Evolutionary conservation across 2,329 filamentous ascomycete genomes (phyloP), one percentile per base, ranked within the genome.

Genomic region (Epichloe baconii): DNA sequence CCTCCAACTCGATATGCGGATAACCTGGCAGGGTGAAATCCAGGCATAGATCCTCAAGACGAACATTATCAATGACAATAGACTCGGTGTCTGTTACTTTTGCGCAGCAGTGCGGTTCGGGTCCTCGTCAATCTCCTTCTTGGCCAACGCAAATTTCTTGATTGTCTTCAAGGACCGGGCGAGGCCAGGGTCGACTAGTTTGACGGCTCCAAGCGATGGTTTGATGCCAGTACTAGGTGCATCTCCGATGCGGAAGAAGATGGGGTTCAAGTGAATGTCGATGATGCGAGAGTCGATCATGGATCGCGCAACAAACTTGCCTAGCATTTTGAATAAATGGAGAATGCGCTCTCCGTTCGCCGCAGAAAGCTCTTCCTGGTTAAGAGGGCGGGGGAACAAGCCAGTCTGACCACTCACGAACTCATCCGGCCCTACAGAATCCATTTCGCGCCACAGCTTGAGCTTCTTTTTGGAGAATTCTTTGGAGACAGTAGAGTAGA

Each of bases 281-380:
- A 98, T 96, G 64, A 98, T 97, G 50, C 93, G 82, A 1, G 91
- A 96, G 65, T 98, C 93, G 49, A 98, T 84, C 93, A 98, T 97
- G 0, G 93, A 96, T 48, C 93, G 83, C 34, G 94, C 93, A 46
- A 97, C 90, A 65, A 98, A 98, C 64, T 96, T 97, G 59, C 93
- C 93, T 21, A 98, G 82, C 63, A 91, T 85, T 67, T 85, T 94
- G 73, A 95, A 98, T 17, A 95, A 71, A 59, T 93, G 84, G 36
- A 96, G 72, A 41, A 95, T 83, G 58, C 88, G 87, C 68, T 91
- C 86, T n/a, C 89, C 89, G 52, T 87, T 85, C 45, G 93, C 85
- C 8, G 79, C 79, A 2, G 74, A 69, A 0, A 83, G 77, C 61
- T 93, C 86, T 36, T 88, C 83, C 23, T 85, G 82, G 61, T 85